phyloP scores from a whole-genome alignment of 495 filamentous ascomycete species.

The Haplographium delicatum region DNA sequence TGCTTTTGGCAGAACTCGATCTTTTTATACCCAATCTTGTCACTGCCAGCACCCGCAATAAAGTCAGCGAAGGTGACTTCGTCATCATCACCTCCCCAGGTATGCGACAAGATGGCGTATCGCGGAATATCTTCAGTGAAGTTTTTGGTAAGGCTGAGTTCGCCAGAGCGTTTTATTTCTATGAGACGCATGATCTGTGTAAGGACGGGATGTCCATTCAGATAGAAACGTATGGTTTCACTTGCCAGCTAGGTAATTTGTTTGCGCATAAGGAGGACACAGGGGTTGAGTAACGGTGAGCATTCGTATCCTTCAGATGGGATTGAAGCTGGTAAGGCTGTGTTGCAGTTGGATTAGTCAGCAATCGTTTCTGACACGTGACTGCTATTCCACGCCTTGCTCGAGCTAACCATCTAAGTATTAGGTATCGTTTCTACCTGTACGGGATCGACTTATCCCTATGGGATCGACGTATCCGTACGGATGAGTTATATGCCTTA shows the following conservation, averaged over 20 bases:
- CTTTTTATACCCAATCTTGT: conserved; percentile 24
- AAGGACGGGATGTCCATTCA: background rate
- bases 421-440: no score
- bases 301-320: background rate
- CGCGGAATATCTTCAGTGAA: conserved; percentile 6
- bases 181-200: conserved; percentile 9
- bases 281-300: conserved; percentile 1
- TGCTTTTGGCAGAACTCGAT: conserved; percentile 22
- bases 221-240: no score
- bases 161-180: background rate
- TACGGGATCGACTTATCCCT: no score
- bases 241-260: no score
- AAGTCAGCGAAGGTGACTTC: conserved; percentile 28
- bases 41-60: background rate
- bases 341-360: conserved; percentile 1
- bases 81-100: conserved; percentile 23
- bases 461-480: no score
- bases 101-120: conserved; percentile 30
- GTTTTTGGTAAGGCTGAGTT: conserved; percentile 10
- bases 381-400: no score
- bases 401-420: no score
- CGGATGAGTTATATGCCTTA: no score
- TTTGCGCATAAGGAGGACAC: background rate
- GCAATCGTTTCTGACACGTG: conserved; percentile 5
- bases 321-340: conserved; percentile 3